Percentiles rank a stretch among this genome's conserved stretches.
phyloP scores from a whole-genome alignment of 2,329 filamentous ascomycete genomes.

The Harringtonia aguacate region DNA sequence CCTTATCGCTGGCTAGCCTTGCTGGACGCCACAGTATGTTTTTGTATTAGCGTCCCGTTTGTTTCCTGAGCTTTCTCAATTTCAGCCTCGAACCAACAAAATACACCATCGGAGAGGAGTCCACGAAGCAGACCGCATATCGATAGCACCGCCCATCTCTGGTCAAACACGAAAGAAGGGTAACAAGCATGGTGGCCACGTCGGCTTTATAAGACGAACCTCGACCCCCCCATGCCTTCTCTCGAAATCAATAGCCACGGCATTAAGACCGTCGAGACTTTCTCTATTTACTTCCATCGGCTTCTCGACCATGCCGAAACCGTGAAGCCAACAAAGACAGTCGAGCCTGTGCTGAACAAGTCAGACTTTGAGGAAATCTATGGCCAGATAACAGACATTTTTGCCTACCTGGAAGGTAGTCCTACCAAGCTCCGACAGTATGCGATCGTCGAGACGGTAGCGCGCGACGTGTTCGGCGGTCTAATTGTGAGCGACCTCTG shows the following conservation, averaged over 20 bases:
- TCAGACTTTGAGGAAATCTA: conserved; percentile 47
- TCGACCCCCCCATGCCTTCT: conserved; percentile 35
- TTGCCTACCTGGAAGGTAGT: conserved; percentile 19
- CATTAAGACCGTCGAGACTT: conserved; percentile 41
- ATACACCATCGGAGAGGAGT: no score
- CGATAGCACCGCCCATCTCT: neutral
- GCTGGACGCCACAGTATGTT: conserved; percentile 1
- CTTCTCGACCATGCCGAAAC: conserved; percentile 48
- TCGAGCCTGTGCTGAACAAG: conserved; percentile 69
- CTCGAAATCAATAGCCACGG: conserved; percentile 33
- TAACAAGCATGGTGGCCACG: neutral
- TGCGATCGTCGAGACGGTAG: conserved; percentile 72
- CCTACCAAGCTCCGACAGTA: conserved; percentile 43
- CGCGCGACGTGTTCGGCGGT: conserved; percentile 68
- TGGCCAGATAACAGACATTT: conserved; percentile 29
- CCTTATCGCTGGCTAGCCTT: conserved; percentile 11
- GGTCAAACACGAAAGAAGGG: neutral
- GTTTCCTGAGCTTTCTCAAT: neutral
- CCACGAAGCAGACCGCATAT: neutral
- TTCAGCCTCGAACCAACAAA: neutral
- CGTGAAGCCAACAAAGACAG: conserved; percentile 46
- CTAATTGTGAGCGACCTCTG: conserved; percentile 51
- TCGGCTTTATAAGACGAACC: neutral
- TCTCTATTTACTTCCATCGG: conserved; percentile 41
- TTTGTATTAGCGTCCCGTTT: neutral